Conservation (phyloP, 2,329 filamentous ascomycete species). For the Westerdykella aurantiaca region DNA sequence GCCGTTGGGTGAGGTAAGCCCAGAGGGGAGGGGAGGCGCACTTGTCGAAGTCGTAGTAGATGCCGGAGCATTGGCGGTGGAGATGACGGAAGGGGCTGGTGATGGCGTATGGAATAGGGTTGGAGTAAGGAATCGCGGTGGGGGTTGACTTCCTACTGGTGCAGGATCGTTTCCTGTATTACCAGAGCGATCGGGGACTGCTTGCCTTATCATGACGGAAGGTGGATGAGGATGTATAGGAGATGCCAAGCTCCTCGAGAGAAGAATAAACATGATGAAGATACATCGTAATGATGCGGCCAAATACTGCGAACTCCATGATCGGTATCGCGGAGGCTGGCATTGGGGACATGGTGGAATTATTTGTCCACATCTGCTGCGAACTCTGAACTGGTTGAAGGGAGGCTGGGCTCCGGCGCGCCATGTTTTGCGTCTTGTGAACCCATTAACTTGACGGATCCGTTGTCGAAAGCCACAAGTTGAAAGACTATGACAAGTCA, state of each 20-base stretch:
- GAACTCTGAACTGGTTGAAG: no score
- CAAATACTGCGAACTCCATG: no score
- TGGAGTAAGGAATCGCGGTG: slow-evolving; percentile 2
- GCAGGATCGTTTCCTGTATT: slow-evolving; percentile 17
- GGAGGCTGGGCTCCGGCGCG: no score
- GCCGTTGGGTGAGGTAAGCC: slow-evolving; percentile 1
- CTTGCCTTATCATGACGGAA: slow-evolving; percentile 5
- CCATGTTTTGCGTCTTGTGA: no score
- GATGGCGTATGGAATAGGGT: not conserved
- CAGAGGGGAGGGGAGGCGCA: slow-evolving; percentile 1
- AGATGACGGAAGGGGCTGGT: not conserved
- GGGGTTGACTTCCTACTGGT: slow-evolving; percentile 5
- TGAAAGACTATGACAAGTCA: no score
- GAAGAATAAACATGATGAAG: slow-evolving; percentile 3
- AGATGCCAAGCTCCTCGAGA: slow-evolving; percentile 4
- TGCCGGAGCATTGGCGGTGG: slow-evolving; percentile 2
- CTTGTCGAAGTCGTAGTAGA: not conserved
- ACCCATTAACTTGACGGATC: no score
- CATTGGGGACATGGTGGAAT: no score
- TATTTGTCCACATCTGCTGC: no score
- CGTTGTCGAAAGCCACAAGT: no score
- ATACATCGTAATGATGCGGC: not conserved
- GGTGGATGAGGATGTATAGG: slow-evolving; percentile 1
- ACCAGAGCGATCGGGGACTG: slow-evolving; percentile 17
- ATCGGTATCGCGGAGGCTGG: no score